Base-by-base conservation (phyloP, 2,329 filamentous ascomycete genomes). In the Ophiobolus disseminans region DNA sequence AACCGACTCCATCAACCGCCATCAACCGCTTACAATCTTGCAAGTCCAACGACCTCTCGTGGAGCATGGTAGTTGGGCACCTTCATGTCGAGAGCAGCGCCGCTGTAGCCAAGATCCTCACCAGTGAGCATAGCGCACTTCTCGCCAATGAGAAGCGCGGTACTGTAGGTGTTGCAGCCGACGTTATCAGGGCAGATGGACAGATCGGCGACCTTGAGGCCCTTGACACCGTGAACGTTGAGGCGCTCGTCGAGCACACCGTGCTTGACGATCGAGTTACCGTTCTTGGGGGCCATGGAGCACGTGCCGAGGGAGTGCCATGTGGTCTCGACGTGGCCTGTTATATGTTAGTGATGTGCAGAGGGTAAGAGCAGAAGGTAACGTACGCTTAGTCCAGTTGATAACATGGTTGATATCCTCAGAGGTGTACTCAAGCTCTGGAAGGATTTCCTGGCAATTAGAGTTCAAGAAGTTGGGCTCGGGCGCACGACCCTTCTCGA, bases 111-210 rank as follows among this genome's bases (percentile, higher is more conserved):
- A 14, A 91, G 75, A 57, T 91, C 88, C 72, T 91, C 88, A 7
- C 81, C 88, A 1, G 84, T 80, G 17, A 91, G 80, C 50, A 88
- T 75, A 2, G 87, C 85, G 41, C 82, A 85, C 78, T 90, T 91
- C 78, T 91, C 88, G 30, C 87, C 88, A 51, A 91, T 90, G 40
- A 90, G 78, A 8, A 91, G 79, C 4, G 88, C 88, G 26, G 87
- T 90, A 54, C 83, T 82, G 69, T 86, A 86, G 11, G 82, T 84
- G 56, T 74, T 78, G 69, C 74, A 76, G 36, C 69, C 88, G 17
- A 91, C 87, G 57, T 91, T 91, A 72, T 91, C 87, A 0, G 88
- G 88, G 72, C 87, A 91, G 76, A 91, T 89, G 40, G 81, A 86
- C 35, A 91, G 73, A 71, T 91, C 88, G 10, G 87, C 87, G 19